Evolutionary conservation across 768 basidiomycete genomes (phyloP).

Genomic region (Mycena belliarum): DNA sequence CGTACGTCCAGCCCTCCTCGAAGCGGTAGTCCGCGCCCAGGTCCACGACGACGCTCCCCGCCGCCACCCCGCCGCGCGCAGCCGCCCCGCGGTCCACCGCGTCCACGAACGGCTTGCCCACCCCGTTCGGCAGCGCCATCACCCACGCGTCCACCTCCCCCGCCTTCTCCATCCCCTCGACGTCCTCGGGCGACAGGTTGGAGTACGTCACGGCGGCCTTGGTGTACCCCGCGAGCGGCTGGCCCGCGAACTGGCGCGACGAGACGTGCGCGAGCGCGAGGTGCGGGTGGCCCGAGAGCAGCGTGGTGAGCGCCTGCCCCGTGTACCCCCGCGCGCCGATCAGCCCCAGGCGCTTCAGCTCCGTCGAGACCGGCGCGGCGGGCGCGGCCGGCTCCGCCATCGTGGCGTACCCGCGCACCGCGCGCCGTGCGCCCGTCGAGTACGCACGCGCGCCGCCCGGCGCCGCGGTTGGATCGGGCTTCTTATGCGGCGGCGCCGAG

Average conservation of each 20-base stretch:
- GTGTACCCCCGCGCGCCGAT: slow-evolving; percentile 97
- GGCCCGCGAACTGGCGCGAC: slow-evolving; percentile 89
- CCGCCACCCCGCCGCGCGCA: slow-evolving; percentile 45
- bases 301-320: slow-evolving; percentile 84
- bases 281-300: slow-evolving; percentile 88
- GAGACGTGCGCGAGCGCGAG: slow-evolving; percentile 94
- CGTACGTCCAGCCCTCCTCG: slow-evolving; percentile 94
- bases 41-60: slow-evolving; percentile 84
- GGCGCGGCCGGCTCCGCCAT: slow-evolving; percentile 40
- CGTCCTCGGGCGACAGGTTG: slow-evolving; percentile 76
- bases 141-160: slow-evolving; percentile 97
- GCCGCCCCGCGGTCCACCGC: slow-evolving; percentile 80
- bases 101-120: slow-evolving; percentile 95
- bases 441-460: slow-evolving; percentile 52
- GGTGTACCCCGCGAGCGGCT: slow-evolving; percentile 75
- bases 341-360: slow-evolving; percentile 87
- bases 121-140: slow-evolving; percentile 98
- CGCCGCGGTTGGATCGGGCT: slow-evolving; percentile 23
- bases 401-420: slow-evolving; percentile 81
- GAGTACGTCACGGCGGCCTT: slow-evolving; percentile 75
- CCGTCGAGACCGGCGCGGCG: slow-evolving; percentile 42
- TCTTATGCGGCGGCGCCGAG: slow-evolving; percentile 58
- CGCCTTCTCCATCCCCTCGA: slow-evolving; percentile 85
- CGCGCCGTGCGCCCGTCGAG: slow-evolving; percentile 57
- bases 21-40: slow-evolving; percentile 95